Percentiles rank a stretch among this genome's conserved stretches.
phyloP scores from a whole-genome alignment of 345 rosid species.

The Pistacia atlantica region DNA sequence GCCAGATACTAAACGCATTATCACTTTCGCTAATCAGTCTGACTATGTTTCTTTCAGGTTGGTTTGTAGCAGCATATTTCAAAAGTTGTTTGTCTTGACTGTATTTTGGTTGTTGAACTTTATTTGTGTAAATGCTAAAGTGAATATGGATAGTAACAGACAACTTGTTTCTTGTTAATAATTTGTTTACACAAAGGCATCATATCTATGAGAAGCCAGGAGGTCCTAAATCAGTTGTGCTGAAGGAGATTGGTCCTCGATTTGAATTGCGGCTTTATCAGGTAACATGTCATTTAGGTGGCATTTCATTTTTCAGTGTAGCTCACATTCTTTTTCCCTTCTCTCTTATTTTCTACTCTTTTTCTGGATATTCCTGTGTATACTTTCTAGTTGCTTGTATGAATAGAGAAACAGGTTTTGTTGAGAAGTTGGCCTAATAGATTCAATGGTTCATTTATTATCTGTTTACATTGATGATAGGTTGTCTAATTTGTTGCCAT shows the following conservation, averaged over 20 bases:
- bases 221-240: constrained; percentile 80
- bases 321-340: not conserved
- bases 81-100: not conserved
- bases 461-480: not conserved
- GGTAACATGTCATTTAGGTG: constrained; percentile 38
- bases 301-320: not conserved
- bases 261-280: constrained; percentile 87
- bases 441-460: not conserved
- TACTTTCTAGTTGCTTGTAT: not conserved
- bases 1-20: constrained; percentile 70
- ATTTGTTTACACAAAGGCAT: constrained; percentile 53
- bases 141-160: not conserved
- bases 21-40: constrained; percentile 80
- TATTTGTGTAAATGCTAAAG: not conserved
- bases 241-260: constrained; percentile 87
- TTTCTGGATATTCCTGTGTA: not conserved
- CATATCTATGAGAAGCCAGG: constrained; percentile 74
- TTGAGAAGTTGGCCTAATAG: not conserved
- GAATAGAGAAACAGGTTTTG: no score
- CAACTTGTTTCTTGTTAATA: not conserved
- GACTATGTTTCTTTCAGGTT: constrained; percentile 95
- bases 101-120: not conserved
- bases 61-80: constrained; percentile 10
- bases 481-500: not conserved
- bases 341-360: not conserved